These are phyloP conservation scores for Leccinum variicolor DNA, from an alignment of 768 basidiomycete species.

Conservation along the genomic window DNA sequence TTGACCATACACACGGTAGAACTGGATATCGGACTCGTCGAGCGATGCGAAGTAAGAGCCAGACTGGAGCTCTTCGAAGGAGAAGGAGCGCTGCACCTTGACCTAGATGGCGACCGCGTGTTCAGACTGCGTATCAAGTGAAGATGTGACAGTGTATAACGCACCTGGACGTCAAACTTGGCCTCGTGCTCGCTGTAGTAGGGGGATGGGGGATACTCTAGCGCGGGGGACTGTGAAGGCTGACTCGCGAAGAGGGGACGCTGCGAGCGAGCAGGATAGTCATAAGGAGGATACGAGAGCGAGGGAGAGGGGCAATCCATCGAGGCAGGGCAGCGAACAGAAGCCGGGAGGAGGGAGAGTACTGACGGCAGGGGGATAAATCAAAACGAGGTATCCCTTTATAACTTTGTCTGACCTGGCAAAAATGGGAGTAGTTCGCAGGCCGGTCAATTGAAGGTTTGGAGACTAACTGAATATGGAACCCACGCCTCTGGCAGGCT, in stretches of 20 bases:
- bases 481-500: constrained; percentile 32
- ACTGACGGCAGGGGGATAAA: constrained; percentile 22
- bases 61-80: constrained; percentile 34
- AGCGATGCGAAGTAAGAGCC: constrained; percentile 28
- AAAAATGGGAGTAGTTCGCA: constrained; percentile 19
- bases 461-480: constrained; percentile 25
- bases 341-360: constrained; percentile 5
- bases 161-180: constrained; percentile 24
- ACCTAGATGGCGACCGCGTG: constrained; percentile 15
- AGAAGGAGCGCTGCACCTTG: constrained; percentile 30
- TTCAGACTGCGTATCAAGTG: not conserved
- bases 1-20: constrained; percentile 31
- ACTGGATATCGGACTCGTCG: constrained; percentile 33
- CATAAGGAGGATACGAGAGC: not conserved
- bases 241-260: not conserved
- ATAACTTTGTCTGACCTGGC: constrained; percentile 29
- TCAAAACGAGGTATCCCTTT: constrained; percentile 18
- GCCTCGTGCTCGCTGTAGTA: constrained; percentile 10
- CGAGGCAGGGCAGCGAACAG: constrained; percentile 1
- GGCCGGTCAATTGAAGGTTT: constrained; percentile 14
- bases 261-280: not conserved
- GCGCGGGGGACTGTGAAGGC: constrained; percentile 2
- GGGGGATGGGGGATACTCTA: constrained; percentile 1
- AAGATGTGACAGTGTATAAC: not conserved
- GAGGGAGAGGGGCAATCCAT: constrained; percentile 12